Percentiles rank a stretch among this genome's conserved stretches.
These are phyloP conservation scores for Phytophthora colocasiae DNA, from an alignment of 352 stramenopile species.

Conservation along the genomic window DNA sequence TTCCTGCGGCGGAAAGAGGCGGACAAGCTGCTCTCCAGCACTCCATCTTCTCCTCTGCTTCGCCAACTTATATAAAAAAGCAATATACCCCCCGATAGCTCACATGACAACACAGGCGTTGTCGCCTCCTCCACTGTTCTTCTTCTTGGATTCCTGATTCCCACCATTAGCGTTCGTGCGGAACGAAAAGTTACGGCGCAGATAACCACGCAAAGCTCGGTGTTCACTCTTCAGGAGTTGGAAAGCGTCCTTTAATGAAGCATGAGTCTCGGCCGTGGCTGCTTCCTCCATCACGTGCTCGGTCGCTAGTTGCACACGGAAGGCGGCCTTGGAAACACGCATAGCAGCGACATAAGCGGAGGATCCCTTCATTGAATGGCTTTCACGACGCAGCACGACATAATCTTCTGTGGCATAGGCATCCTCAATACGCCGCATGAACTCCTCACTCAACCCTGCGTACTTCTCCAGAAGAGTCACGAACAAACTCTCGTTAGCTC, in stretches of 20 bases:
- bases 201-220: slow-evolving; percentile 74
- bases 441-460: slow-evolving; percentile 68
- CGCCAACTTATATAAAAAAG: slow-evolving; percentile 27
- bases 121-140: slow-evolving; percentile 43
- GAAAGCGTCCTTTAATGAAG: slow-evolving; percentile 51
- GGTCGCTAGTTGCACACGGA: slow-evolving; percentile 79
- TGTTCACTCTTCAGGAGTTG: slow-evolving; percentile 80
- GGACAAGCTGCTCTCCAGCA: slow-evolving; percentile 16
- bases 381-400: slow-evolving; percentile 72
- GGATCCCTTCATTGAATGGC: slow-evolving; percentile 89
- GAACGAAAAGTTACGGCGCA: slow-evolving; percentile 88
- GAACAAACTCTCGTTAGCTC: slow-evolving; percentile 84
- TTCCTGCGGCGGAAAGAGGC: slow-evolving; percentile 22
- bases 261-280: slow-evolving; percentile 41
- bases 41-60: slow-evolving; percentile 16
- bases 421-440: slow-evolving; percentile 79
- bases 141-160: slow-evolving; percentile 48
- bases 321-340: slow-evolving; percentile 84
- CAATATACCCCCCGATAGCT: slow-evolving; percentile 29
- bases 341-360: slow-evolving; percentile 86
- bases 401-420: slow-evolving; percentile 63
- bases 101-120: slow-evolving; percentile 79
- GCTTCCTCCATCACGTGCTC: slow-evolving; percentile 78
- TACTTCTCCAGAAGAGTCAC: slow-evolving; percentile 87
- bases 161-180: slow-evolving; percentile 38